Evolutionary conservation across 148 eudicot genomes (phyloP), one percentile per base, ranked within the genome.

Genomic region (Hydrangea macrophylla): DNA sequence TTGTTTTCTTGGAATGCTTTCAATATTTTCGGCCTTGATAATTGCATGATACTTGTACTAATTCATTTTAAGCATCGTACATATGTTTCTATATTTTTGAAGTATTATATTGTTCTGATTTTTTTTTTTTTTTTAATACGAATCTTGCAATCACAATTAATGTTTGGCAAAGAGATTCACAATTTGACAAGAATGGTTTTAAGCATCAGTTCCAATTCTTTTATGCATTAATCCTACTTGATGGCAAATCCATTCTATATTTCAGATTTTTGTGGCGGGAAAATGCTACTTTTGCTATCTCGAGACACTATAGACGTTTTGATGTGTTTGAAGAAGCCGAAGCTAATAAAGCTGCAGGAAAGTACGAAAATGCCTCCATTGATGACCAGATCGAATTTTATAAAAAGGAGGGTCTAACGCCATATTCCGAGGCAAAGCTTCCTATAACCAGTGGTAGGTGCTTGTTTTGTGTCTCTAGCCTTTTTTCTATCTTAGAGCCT

Each of bases 281-380:
- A 76, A 92, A 90, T 86, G 93, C 96, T 55, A 84, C 96, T 62
- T 87, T 87, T 81, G 96, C 98, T 50, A 92, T 92, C 72, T 92
- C 98, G 67, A 88, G 90, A 74, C 98, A 92, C 77, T 92, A 92
- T 60, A 75, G 72, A 70, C 94, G 98, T 67, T 92, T 87, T 69
- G 96, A 92, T 55, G 98, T 92, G 63, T 92, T 92, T 84, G 88
- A 71, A 62, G 98, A 92, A 84, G 98, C 98, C 45, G 96, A 89
- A 75, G 98, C 98, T 55, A 92, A 92, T 74, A 92, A 92, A 80
- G 92, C 85, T 58, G 96, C 86, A 60, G 92, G 87, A 65, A 92
- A 92, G 59, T 92, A 92, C 64, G 84, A 84, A 70, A 89, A 89
- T 74, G 82, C 76, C 60, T 87, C 98, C 23, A 90, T 92, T 67